phyloP scores from a whole-genome alignment of 2,329 filamentous ascomycete genomes.

The Colletotrichum neosansevieriae region DNA sequence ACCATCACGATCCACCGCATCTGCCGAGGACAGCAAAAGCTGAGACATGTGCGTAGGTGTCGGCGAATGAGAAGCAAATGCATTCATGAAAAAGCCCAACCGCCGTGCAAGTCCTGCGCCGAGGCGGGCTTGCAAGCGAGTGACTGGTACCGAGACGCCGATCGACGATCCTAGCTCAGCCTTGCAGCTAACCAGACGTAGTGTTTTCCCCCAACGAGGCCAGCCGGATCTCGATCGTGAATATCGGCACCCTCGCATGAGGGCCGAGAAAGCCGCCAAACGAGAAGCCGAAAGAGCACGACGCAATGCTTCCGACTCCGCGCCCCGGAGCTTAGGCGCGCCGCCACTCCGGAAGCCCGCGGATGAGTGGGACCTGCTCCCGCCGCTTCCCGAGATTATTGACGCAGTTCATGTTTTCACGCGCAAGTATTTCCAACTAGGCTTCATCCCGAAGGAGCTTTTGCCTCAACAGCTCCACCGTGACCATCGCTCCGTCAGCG shows the following conservation, averaged over 20 bases:
- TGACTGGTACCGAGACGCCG: slow-evolving; percentile 58
- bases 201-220: slow-evolving; percentile 65
- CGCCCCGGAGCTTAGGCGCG: slow-evolving; percentile 29
- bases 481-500: slow-evolving; percentile 61
- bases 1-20: slow-evolving; percentile 8
- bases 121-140: slow-evolving; percentile 61
- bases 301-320: slow-evolving; percentile 49
- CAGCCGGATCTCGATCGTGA: slow-evolving; percentile 66
- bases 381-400: slow-evolving; percentile 61
- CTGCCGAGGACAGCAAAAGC: slow-evolving; percentile 5
- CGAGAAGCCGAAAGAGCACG: slow-evolving; percentile 53
- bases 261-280: slow-evolving; percentile 59
- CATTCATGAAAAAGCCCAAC: slow-evolving; percentile 59
- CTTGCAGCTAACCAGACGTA: slow-evolving; percentile 44
- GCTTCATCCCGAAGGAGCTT: slow-evolving; percentile 67
- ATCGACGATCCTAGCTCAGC: background rate
- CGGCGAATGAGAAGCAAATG: slow-evolving; percentile 70
- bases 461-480: slow-evolving; percentile 62
- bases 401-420: slow-evolving; percentile 67
- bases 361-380: slow-evolving; percentile 64
- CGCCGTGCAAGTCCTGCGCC: slow-evolving; percentile 65
- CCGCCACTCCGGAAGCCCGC: slow-evolving; percentile 42
- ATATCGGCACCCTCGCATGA: slow-evolving; percentile 66
- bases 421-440: slow-evolving; percentile 68
- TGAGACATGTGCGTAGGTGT: slow-evolving; percentile 54